Percentiles rank a stretch among this genome's conserved stretches.
These are phyloP conservation scores for Torulaspora microellipsoides DNA, from an alignment of 805 yeast species.

Conservation along the genomic window DNA sequence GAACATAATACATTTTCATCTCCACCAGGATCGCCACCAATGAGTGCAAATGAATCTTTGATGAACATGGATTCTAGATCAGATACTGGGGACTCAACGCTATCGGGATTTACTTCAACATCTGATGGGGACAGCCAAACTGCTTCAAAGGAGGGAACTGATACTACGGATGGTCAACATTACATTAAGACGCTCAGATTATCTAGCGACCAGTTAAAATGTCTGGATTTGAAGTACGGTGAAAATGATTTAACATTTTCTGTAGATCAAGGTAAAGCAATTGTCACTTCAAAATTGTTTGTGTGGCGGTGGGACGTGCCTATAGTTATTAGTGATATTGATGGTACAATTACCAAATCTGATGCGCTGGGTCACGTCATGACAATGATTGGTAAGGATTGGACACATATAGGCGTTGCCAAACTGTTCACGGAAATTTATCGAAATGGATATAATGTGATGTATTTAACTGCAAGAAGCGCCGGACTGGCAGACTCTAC, in stretches of 20 bases:
- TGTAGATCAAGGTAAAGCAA: constrained; percentile 78
- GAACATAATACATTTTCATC: constrained; percentile 16
- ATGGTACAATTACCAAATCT: constrained; percentile 95
- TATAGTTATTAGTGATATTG: constrained; percentile 93
- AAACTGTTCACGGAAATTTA: constrained; percentile 81
- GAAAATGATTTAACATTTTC: constrained; percentile 73
- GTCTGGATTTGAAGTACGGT: constrained; percentile 70
- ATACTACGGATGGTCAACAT: constrained; percentile 21
- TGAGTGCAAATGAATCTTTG: constrained; percentile 16
- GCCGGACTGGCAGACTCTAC: constrained; percentile 95
- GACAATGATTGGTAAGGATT: constrained; percentile 90
- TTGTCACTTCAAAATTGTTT: constrained; percentile 65
- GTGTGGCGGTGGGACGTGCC: constrained; percentile 84
- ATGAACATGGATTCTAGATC: constrained; percentile 9
- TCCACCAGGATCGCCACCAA: constrained; percentile 25
- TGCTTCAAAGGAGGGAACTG: constrained; percentile 15
- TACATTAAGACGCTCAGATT: constrained; percentile 85
- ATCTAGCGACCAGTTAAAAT: constrained; percentile 82
- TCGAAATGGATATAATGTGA: constrained; percentile 84
- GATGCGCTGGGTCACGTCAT: constrained; percentile 96
- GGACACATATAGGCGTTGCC: constrained; percentile 98
- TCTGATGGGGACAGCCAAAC: constrained; percentile 12
- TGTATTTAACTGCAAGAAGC: constrained; percentile 91
- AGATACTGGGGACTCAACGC: constrained; percentile 14
- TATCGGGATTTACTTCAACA: constrained; percentile 9